phyloP scores from a whole-genome alignment of 2,329 filamentous ascomycete genomes.

The Colletotrichum tabaci region DNA sequence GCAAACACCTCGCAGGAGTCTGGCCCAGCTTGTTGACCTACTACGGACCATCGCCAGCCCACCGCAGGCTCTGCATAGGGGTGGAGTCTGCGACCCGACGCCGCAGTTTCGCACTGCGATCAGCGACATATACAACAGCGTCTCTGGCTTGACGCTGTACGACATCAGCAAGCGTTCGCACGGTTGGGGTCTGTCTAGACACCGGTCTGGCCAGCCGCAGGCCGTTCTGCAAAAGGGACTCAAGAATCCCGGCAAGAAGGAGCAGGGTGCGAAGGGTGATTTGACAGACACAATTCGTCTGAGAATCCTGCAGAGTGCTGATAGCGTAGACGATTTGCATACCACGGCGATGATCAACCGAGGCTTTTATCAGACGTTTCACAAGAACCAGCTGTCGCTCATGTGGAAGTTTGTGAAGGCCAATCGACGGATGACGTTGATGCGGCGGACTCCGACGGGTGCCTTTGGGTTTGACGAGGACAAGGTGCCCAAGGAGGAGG shows the following conservation, averaged over 20 bases:
- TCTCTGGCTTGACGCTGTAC: conserved; percentile 63
- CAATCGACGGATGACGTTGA: conserved; percentile 32
- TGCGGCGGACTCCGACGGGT: conserved; percentile 28
- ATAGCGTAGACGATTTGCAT: conserved; percentile 59
- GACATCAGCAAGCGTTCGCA: conserved; percentile 64
- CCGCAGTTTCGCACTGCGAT: conserved; percentile 63
- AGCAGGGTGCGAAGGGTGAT: conserved; percentile 36
- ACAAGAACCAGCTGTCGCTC: conserved; percentile 59
- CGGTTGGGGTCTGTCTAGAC: conserved; percentile 65
- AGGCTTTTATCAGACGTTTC: conserved; percentile 61
- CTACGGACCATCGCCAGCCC: conserved; percentile 62
- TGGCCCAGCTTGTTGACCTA: conserved; percentile 61
- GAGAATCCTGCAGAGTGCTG: conserved; percentile 57
- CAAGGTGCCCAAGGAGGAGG: conserved; percentile 52
- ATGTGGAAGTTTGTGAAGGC: conserved; percentile 48
- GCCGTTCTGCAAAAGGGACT: conserved; percentile 42
- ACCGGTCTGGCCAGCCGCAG: conserved; percentile 55
- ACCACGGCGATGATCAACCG: conserved; percentile 59
- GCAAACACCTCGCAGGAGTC: conserved; percentile 54
- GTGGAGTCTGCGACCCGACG: conserved; percentile 65
- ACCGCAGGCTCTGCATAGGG: conserved; percentile 56
- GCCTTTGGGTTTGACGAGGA: neutral
- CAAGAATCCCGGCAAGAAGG: conserved; percentile 5
- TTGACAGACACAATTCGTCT: conserved; percentile 57
- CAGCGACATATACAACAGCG: conserved; percentile 66